Percentiles rank a stretch among this genome's conserved stretches.
Conservation (phyloP, 495 filamentous ascomycete genomes). For the Neurospora sp. region DNA sequence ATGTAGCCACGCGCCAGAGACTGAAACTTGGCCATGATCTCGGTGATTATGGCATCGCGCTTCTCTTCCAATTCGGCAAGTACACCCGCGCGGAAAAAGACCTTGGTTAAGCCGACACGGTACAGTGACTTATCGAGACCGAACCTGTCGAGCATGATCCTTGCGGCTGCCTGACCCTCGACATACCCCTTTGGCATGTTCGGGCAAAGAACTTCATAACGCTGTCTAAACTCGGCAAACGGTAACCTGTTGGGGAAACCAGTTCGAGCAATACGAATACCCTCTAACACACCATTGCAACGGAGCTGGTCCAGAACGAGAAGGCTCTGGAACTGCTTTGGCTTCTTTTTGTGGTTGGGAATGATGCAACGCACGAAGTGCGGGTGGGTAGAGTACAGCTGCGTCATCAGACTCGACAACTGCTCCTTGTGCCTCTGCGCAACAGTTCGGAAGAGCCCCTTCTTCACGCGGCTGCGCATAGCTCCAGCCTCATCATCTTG, state of each 20-base stretch:
- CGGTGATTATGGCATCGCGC: slow-evolving; percentile 79
- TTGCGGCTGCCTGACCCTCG: slow-evolving; percentile 78
- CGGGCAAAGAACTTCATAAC: slow-evolving; percentile 92
- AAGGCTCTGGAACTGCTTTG: slow-evolving; percentile 80
- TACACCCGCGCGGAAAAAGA: slow-evolving; percentile 96
- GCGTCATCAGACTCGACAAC: slow-evolving; percentile 86
- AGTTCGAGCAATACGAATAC: slow-evolving; percentile 92
- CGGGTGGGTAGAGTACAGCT: slow-evolving; percentile 90
- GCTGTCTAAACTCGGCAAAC: slow-evolving; percentile 88
- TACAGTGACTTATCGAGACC: slow-evolving; percentile 76
- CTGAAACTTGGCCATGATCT: slow-evolving; percentile 92
- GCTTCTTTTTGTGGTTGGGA: slow-evolving; percentile 96
- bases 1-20: slow-evolving; percentile 83
- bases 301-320: slow-evolving; percentile 91
- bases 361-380: slow-evolving; percentile 98
- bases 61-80: slow-evolving; percentile 94
- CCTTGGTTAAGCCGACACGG: slow-evolving; percentile 91
- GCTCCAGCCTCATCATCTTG: slow-evolving; percentile 54
- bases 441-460: slow-evolving; percentile 92
- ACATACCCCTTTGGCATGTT: slow-evolving; percentile 84
- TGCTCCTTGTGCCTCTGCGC: slow-evolving; percentile 98
- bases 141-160: slow-evolving; percentile 83
- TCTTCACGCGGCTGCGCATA: slow-evolving; percentile 80
- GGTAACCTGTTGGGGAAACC: slow-evolving; percentile 94
- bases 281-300: slow-evolving; percentile 97